Base-by-base conservation (phyloP, 306 rosid species). In the Leucaena leucocephala region DNA sequence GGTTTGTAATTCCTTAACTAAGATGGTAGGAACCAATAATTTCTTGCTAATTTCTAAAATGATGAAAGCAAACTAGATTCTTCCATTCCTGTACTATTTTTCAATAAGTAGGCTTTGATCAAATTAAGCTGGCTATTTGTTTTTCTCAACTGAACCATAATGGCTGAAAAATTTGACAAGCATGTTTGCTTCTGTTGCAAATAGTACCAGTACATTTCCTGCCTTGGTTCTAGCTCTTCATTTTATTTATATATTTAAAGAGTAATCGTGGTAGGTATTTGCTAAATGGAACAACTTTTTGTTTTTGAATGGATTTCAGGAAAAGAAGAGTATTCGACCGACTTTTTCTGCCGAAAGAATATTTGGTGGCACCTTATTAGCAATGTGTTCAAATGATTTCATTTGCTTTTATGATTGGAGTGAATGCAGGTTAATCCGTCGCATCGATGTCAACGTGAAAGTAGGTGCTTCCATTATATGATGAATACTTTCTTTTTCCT, bases 391-490 rank as follows among this genome's bases (percentile, higher is more conserved):
- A 72, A 95, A 95, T 75, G 99, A 95, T 84, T 95, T 95, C 84
- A 95, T 95, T 72, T 95, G 99, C 81, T 95, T 95, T 72, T 95
- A 95, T 87, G 99, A 95, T 78, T 95, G 99, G 99, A 87, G 86
- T 27, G 99, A 95, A 83, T 93, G 99, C 88, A 93, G 97, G 83
- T 87, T 95, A 86, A 95, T 95, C 74, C 92, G 94, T 58, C 91
- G 97, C 76, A 93, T 95, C 68, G 99, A 95, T 86, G 99, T 93
- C 71, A 91, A 63, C 68, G 99, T 93, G 82, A 95, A 95, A 84
- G 99, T 95, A 87, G 82, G 96, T 80, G 72, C 83, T 77, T 77
- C 78, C 64, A 78, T 52, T 81, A 50, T 34, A 21, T 72, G 82
- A 15, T 50, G 33, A 70, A 15, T 72, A 58, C 54, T 82, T 82